These are phyloP conservation scores for Neltuma alba DNA, from an alignment of 306 rosid species.

Conservation along the genomic window DNA sequence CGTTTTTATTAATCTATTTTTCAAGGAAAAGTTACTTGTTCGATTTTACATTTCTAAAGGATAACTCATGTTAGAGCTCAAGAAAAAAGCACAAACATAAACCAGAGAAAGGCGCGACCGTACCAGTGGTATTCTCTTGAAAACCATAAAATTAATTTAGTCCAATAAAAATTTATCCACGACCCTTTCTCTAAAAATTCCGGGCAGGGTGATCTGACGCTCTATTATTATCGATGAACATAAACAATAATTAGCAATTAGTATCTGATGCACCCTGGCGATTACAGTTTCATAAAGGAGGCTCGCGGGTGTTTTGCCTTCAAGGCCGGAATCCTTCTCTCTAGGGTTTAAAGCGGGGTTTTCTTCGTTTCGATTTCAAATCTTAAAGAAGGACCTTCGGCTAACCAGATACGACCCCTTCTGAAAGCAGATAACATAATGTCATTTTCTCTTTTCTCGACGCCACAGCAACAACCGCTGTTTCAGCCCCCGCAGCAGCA, in stretches of 20 bases:
- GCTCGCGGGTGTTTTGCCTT: constrained; percentile 17
- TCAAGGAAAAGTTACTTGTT: too few species aligned
- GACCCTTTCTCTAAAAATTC: too few species aligned
- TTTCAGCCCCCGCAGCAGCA: constrained; percentile 57
- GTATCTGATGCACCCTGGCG: background rate
- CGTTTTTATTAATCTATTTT: too few species aligned
- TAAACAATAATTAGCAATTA: background rate
- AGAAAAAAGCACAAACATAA: too few species aligned
- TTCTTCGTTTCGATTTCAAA: constrained; percentile 27
- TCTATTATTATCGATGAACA: background rate
- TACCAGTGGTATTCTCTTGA: too few species aligned
- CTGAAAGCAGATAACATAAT: constrained; percentile 38
- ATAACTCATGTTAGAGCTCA: background rate
- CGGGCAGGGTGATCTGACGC: too few species aligned
- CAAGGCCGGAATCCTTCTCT: constrained; percentile 36
- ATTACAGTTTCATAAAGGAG: background rate
- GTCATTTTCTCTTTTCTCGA: constrained; percentile 79
- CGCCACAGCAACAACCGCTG: constrained; percentile 64
- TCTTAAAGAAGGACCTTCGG: background rate
- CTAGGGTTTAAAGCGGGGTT: constrained; percentile 72
- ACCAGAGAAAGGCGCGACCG: too few species aligned
- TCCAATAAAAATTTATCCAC: too few species aligned
- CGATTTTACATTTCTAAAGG: background rate
- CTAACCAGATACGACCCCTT: constrained; percentile 5
- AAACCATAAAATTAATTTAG: too few species aligned